Evolutionary conservation across 2,329 filamentous ascomycete species (phyloP), one percentile per base, ranked within the genome.

Genomic region (Daldinia eschscholtzii): DNA sequence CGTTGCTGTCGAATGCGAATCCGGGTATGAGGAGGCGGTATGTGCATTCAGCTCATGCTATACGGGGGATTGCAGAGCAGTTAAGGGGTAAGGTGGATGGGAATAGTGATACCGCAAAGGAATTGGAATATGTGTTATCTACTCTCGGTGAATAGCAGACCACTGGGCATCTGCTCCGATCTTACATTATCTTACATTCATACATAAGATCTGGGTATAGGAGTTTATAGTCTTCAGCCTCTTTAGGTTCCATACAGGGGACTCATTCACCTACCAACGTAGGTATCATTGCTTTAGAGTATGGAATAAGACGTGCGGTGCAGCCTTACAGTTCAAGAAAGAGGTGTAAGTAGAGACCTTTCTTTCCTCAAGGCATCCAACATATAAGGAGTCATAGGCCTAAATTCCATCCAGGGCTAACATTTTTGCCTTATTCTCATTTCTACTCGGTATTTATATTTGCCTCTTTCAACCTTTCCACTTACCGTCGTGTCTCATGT

Each of bases 21-120:
- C 72, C 76, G 0, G 85, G 84, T 0, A 80, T 87, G 79, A 79
- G 80, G 63, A 83, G 78, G 71, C 81, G 87, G 18, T 88, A 88
- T 69, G 74, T 78, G 1, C 83, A 87, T 67, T 87, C 86, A n/a
- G 82, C 83, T 15, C 75, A 77, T 53, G 86, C 86, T 6, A 79
- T 90, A 12, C 71, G 80, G 7, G 85, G 86, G 3, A 80, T 89
- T 57, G 83, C 83, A 3, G 74, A 72, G 33, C 83, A 83, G 71
- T 65, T 89, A 70, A 78, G 75, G 42, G 65, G 41, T 44, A 62
- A 20, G 44, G 44, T 30, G 9, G 41, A 65, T 2, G 50, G 53
- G 10, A 35, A 64, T 10, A 61, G 64, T 13, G 63, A 35, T 35
- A 59, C 65, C 4, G 64, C 61, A 30, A 50, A 35, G 39, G 66